phyloP scores from a whole-genome alignment of 495 filamentous ascomycete genomes.

The Penicillium soppii region DNA sequence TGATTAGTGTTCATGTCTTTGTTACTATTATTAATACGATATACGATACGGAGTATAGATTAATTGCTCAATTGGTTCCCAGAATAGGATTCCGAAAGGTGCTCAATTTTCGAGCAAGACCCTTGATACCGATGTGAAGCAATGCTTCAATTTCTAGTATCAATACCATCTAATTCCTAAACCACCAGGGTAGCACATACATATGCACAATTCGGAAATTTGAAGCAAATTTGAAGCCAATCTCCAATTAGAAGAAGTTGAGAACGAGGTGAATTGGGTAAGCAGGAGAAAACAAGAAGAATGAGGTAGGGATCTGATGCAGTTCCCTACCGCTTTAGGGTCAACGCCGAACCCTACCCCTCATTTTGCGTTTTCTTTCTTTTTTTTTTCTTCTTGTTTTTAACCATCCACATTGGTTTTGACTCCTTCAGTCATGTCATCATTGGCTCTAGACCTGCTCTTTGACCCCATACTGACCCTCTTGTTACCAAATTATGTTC shows the following conservation, averaged over 20 bases:
- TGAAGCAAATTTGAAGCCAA: too few species aligned
- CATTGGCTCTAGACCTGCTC: background rate
- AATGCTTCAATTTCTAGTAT: too few species aligned
- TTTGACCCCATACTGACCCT: background rate
- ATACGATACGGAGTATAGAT: background rate
- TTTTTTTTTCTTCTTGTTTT: background rate
- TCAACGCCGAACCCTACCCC: conserved; percentile 3
- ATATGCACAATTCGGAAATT: too few species aligned
- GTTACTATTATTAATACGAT: background rate
- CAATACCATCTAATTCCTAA: too few species aligned
- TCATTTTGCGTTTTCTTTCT: conserved; percentile 1
- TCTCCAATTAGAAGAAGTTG: too few species aligned
- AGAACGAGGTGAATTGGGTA: too few species aligned
- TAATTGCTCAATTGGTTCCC: too few species aligned
- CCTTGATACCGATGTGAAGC: too few species aligned
- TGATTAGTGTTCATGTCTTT: background rate
- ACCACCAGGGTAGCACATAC: too few species aligned
- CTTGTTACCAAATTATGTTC: background rate
- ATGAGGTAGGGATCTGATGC: background rate
- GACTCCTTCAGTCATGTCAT: background rate
- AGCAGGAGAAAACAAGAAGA: background rate
- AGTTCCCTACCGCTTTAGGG: conserved; percentile 1
- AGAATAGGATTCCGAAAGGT: too few species aligned
- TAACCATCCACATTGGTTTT: too few species aligned
- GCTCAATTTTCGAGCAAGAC: too few species aligned